Base-by-base conservation (phyloP, 768 basidiomycete genomes). In the Crepidotus variabilis region DNA sequence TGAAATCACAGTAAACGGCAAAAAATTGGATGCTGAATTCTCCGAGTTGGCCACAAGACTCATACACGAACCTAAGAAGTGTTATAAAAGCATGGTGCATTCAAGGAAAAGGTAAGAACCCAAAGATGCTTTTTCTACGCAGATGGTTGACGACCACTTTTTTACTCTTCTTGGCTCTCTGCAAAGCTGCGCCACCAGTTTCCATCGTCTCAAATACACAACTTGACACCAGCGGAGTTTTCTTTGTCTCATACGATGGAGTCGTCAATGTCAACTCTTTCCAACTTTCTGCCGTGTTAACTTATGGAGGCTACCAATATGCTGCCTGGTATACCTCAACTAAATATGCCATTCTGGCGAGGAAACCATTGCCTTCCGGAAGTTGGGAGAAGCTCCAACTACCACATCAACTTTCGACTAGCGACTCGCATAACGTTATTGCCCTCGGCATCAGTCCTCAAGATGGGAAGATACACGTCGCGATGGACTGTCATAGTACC, bases 231-330 rank as follows among this genome's bases (percentile, higher is more conserved):
- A 69, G 71, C 36, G 75, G 77, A 9, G 67, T 78, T 43, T 79
- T 73, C 62, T 79, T 78, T 57, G 63, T 78, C 47, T 77, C 76
- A 1, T 79, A 70, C 52, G 78, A 79, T 54, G 76, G 77, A 9
- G 71, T 79, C 39, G 75, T 79, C 43, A 78, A 78, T 55, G 73
- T 77, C 60, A 73, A 79, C 64, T 75, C 75, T 4, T 79, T 79
- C 69, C 77, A 78, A 51, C 67, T 75, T 11, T 75, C 74, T 13
- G 75, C 65, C 5, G 73, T 78, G 0, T 62, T 78, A 23, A 74
- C 78, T 3, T 70, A 71, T 57, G 62, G 65, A 18, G 69, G 65
- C 57, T 78, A 65, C 52, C 78, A 79, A 68, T 79, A 67, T 56
- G 75, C 72, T 33, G 76, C 65, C 2, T 79, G 78, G 78, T 79